Base-by-base conservation (phyloP, 202 grass and related monocot species). In the Carex arenaria region DNA sequence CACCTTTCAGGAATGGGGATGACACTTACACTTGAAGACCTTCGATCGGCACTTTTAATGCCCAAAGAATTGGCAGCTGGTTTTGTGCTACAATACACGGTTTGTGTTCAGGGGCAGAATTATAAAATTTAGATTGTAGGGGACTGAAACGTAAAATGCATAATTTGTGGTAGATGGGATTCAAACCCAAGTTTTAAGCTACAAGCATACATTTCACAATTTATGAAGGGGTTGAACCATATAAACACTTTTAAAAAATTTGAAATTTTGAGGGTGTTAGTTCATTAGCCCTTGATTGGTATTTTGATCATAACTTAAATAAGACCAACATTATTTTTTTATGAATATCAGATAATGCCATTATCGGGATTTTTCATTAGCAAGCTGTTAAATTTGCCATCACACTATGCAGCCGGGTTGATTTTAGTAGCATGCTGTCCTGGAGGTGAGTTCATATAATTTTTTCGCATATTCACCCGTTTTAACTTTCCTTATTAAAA, bases 331-430 rank as follows among this genome's bases (percentile, higher is more conserved):
- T 64, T 40, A 0, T 74, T 45, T 79, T 89, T 82, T 87, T 10
- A 43, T 70, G 18, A 53, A 88, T 80, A 88, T 55, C 87, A 94
- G 94, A 90, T 97, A 77, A 97, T 97, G 94, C 92, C 94, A 38
- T 80, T 97, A 20, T 94, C 94, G 28, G 92, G 94, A 72, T 83
- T 87, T 45, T 80, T 94, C 17, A 11, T 94, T 49, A 94, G 89
- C 92, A 97, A 87, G 79, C 40, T 94, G 20, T 88, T 97, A 67
- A 91, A 94, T 18, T 67, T 94, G 43, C 92, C 92, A 51, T 85
- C 92, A 59, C 85, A 97, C 91, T 97, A 90, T 87, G 94, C 92
- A n/a, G 94, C 94, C 80, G 94, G 92, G 32, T 85, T 97, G 68
- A 90, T 94, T 73, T 78, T 97, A 66, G 94, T 94, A 40, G 51